Base-by-base conservation (phyloP, 331 rosid genomes). In the Saraca asoca region DNA sequence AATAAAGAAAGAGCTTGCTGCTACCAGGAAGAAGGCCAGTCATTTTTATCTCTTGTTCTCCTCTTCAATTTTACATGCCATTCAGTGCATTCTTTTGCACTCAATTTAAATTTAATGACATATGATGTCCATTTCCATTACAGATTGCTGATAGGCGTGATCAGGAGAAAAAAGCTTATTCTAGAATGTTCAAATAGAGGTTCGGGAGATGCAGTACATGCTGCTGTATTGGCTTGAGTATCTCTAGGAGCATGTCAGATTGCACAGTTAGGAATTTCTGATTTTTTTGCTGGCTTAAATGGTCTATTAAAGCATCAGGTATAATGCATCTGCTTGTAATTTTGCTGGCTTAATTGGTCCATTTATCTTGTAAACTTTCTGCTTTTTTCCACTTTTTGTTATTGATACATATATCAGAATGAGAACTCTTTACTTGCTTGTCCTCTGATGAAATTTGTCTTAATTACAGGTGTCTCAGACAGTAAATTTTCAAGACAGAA, bases 121-220 rank as follows among this genome's bases (percentile, higher is more conserved):
- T 55, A 12, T 64, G 18, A 39, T 18, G 43, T 5, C 44, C 34
- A 68, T 49, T 12, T 12, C 50, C 49, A 52, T 33, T 62, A 38
- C 82, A 74, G 74, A 38, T 74, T 66, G 74, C 68, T 49, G 79
- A 66, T 48, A 58, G 69, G 51, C 79, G 6, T 59, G 63, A 66
- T 42, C 69, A 39, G 51, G 79, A 74, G 58, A 74, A 58, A 15
- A 66, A 58, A 24, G 53, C 79, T 18, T 74, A 66, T 12, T 57
- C 68, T 38, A 74, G 56, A 51, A 66, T 74, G 79, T 74, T 74
- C 60, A 60, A 73, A 9, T 79, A 79, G 85, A 46, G 68, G 46
- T 55, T 64, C 6, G 16, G 43, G 56, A 31, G 64, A 55, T 15
- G 58, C 49, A 72, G 55, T 51, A 14, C 29, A 13, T 65, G 63